These are phyloP conservation scores for Colletotrichum tropicale DNA, from an alignment of 2,329 filamentous ascomycete species.

Conservation along the genomic window DNA sequence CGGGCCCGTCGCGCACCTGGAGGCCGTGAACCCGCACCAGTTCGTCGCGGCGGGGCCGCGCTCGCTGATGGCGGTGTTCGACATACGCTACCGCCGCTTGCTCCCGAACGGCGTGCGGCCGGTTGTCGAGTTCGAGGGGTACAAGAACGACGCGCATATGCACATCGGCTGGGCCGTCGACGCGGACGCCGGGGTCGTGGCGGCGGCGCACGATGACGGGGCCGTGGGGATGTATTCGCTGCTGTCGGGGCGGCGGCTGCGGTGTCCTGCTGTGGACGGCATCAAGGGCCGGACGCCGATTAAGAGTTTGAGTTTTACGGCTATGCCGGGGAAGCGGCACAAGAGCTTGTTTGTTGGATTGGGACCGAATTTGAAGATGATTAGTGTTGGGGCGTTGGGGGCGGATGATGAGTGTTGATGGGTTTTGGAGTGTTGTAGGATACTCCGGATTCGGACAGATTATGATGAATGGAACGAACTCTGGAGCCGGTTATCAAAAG, in stretches of 20 bases:
- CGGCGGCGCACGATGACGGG: constrained; percentile 57
- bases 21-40: constrained; percentile 51
- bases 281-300: constrained; percentile 35
- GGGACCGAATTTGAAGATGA: constrained; percentile 42
- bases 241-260: constrained; percentile 44
- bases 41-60: constrained; percentile 58
- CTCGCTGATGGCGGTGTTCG: constrained; percentile 59
- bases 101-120: constrained; percentile 33
- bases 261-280: constrained; percentile 26
- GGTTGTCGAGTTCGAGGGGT: constrained; percentile 52
- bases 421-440: background rate
- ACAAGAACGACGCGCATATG: constrained; percentile 53
- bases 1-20: constrained; percentile 54
- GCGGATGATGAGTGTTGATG: constrained; percentile 35
- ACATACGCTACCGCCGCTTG: constrained; percentile 50
- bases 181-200: constrained; percentile 51
- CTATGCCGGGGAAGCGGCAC: constrained; percentile 45
- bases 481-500: too few relatives aligned
- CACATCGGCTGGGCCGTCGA: constrained; percentile 58
- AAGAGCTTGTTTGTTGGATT: constrained; percentile 53
- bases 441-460: background rate
- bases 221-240: constrained; percentile 55
- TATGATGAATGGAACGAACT: too few relatives aligned
- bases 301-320: constrained; percentile 49
- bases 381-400: constrained; percentile 42